Base-by-base conservation (phyloP, 768 basidiomycete species). In the Tremella mesenterica region DNA sequence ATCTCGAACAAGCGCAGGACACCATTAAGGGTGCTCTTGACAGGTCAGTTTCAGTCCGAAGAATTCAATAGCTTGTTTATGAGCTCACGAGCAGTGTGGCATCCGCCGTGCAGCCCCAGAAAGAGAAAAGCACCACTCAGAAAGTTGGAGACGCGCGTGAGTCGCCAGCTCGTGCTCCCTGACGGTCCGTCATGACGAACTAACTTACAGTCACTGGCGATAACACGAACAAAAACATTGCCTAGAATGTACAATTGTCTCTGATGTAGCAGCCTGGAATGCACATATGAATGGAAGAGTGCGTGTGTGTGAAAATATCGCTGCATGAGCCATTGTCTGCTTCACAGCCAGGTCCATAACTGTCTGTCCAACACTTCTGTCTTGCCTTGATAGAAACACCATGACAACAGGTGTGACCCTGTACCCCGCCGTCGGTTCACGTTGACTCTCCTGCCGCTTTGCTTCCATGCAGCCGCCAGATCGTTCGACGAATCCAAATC, bases 101-200 rank as follows among this genome's bases (percentile, higher is more conserved):
- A 48, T 68, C 66, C 26, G 66, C 54, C 44, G 56, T 55, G 45
- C 66, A 68, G 54, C 66, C 66, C 54, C 58, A 68, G 52, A 41
- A 65, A 48, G 66, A 68, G 66, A 64, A 65, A 56, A 54, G 61
- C 33, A 68, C 63, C 59, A 65, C 66, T 57, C 66, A 65, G 59
- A 65, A 68, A 59, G 43, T 67, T 44, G 63, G 65, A 34, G 63
- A 67, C 41, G 60, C 65, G 29, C 21, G 59, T 61, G 30, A 56
- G 59, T 56, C n/a, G n/a, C 13, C 23, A 1, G 14, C 20, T 12
- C 25, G 27, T 54, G 8, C 10, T 18, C 20, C 12, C 13, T 39
- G 9, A n/a, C 27, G 12, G 8, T 25, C 8, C 20, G 16, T 21
- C 9, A 16, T 13, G 38, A 3, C 18, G 43, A 53, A n/a, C 45